Conservation (phyloP, 441 rosid genomes). For the Raphanus hybrid region DNA sequence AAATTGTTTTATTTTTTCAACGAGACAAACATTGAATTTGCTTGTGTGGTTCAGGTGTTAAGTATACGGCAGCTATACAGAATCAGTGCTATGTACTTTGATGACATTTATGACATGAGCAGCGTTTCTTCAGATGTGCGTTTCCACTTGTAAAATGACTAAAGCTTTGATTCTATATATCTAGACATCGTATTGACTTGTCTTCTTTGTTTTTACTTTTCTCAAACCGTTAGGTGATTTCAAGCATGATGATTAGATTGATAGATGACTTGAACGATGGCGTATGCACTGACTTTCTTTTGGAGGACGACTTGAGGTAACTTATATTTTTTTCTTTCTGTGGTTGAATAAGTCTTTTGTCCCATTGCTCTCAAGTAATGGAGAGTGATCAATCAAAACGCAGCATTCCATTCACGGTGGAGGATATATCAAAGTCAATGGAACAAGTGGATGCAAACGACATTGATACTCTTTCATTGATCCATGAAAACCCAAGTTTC, state of each 20-base stretch:
- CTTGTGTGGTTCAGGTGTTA: slow-evolving; percentile 66
- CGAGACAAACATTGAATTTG: background rate
- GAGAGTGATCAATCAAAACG: slow-evolving; percentile 21
- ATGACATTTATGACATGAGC: slow-evolving; percentile 94
- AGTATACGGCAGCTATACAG: slow-evolving; percentile 96
- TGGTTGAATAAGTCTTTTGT: background rate
- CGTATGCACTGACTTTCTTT: slow-evolving; percentile 84
- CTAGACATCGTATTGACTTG: slow-evolving; percentile 12
- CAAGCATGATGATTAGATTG: slow-evolving; percentile 92
- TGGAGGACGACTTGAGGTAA: slow-evolving; percentile 96
- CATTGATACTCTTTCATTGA: slow-evolving; percentile 74
- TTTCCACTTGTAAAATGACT: slow-evolving; percentile 19
- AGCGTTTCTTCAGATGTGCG: slow-evolving; percentile 96
- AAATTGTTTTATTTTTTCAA: background rate
- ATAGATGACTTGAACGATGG: slow-evolving; percentile 92
- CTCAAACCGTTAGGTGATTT: slow-evolving; percentile 67
- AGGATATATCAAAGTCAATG: slow-evolving; percentile 95
- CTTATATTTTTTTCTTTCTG: background rate
- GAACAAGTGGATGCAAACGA: slow-evolving; percentile 82
- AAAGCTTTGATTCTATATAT: slow-evolving; percentile 11
- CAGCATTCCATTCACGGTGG: slow-evolving; percentile 96
- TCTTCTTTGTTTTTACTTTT: slow-evolving; percentile 2
- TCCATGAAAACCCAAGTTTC: slow-evolving; percentile 84
- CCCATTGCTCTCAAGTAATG: background rate
- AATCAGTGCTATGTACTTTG: slow-evolving; percentile 98